phyloP scores from a whole-genome alignment of 2,329 filamentous ascomycete genomes.

The Lojkania enalia region DNA sequence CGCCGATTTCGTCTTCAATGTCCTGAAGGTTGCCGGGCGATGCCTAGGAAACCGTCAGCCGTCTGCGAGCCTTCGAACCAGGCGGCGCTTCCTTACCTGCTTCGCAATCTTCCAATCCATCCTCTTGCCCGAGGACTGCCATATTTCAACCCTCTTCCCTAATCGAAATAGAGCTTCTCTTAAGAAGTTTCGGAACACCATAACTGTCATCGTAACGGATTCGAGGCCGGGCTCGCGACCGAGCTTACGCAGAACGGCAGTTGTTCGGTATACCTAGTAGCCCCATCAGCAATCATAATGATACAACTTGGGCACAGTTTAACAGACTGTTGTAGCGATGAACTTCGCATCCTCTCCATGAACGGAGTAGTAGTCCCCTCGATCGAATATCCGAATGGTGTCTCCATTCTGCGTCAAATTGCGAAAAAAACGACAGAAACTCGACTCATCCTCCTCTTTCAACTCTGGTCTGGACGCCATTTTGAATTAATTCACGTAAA shows the following conservation, averaged over 20 bases:
- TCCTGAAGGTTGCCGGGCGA: conserved; percentile 96
- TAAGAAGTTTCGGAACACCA: conserved; percentile 93
- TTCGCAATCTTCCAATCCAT: conserved; percentile 93
- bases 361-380: conserved; percentile 94
- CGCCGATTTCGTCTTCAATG: conserved; percentile 90
- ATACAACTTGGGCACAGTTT: neutral
- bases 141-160: conserved; percentile 90
- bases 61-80: neutral
- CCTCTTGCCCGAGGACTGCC: conserved; percentile 69
- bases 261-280: conserved; percentile 90
- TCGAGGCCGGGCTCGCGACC: conserved; percentile 82
- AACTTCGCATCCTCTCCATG: conserved; percentile 83
- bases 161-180: conserved; percentile 91
- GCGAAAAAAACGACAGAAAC: conserved; percentile 96
- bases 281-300: neutral
- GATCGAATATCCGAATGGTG: conserved; percentile 88
- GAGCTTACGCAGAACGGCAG: conserved; percentile 88
- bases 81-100: conserved; percentile 65
- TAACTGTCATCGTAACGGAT: conserved; percentile 93
- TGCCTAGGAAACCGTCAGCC: conserved; percentile 55
- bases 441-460: conserved; percentile 89
- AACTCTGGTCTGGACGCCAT: conserved; percentile 62
- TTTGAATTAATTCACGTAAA: conserved; percentile 4
- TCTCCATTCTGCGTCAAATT: conserved; percentile 75
- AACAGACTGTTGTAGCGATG: conserved; percentile 72